Evolutionary conservation across 225 moss, liverwort and hornwort species (phyloP).

Genomic region (Thuidium tamariscinum): DNA sequence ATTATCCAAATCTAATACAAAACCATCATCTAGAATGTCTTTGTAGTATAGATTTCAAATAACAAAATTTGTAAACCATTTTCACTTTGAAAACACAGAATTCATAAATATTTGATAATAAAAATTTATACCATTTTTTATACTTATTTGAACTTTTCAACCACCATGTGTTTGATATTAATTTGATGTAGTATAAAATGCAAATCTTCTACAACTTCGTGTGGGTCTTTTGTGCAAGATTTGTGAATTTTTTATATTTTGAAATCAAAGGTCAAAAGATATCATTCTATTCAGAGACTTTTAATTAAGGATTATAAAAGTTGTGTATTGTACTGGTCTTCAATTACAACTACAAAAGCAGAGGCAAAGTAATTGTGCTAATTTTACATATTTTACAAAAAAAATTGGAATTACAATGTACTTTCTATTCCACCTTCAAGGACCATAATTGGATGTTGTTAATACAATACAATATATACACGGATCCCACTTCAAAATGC

Average conservation of each 20-base stretch:
- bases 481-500: accelerated
- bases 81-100: not conserved
- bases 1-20: no score
- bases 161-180: not conserved
- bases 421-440: not conserved
- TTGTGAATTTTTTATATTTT: not conserved
- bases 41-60: no score
- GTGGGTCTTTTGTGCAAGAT: not conserved
- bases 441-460: not conserved
- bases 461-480: not conserved
- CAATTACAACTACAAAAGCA: not conserved
- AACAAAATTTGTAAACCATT: not conserved
- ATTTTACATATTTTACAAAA: not conserved
- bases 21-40: no score
- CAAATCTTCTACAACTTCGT: not conserved
- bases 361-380: no score
- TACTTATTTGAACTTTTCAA: not conserved
- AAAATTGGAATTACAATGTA: not conserved
- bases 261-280: accelerated
- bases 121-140: not conserved
- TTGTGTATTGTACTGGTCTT: not conserved
- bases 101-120: not conserved
- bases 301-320: not conserved
- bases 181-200: not conserved
- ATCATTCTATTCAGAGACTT: no score